A percentile compares a stretch with the other conserved stretches of the same genome.
Conservation (phyloP, 2,329 filamentous ascomycete genomes). For the Beauveria pseudobassiana region DNA sequence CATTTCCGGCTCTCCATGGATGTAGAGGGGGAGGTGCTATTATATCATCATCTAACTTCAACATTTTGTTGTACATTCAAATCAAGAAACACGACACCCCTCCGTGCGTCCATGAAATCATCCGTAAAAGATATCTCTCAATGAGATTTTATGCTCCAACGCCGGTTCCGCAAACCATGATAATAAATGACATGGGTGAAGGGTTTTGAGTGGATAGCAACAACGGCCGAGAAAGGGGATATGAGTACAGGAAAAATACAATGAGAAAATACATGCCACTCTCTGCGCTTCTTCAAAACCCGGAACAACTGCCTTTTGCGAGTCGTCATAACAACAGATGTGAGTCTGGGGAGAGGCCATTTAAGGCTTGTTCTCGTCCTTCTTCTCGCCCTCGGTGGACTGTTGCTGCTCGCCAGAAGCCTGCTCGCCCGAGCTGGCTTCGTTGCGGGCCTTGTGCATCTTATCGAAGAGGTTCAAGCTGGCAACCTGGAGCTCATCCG, state of each 20-base stretch:
- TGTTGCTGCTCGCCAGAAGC: constrained; percentile 36
- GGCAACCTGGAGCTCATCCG: constrained; percentile 92
- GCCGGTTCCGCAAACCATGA: constrained; percentile 39
- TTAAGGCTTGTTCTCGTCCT: constrained; percentile 65
- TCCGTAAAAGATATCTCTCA: constrained; percentile 30
- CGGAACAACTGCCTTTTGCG: constrained; percentile 7
- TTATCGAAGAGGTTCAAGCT: constrained; percentile 98
- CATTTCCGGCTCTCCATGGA: constrained; percentile 12
- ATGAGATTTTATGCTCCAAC: constrained; percentile 46
- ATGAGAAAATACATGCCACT: constrained; percentile 27
- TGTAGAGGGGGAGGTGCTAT: constrained; percentile 51
- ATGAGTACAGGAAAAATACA: constrained; percentile 47
- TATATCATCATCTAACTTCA: constrained; percentile 37
- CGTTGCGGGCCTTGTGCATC: constrained; percentile 93
- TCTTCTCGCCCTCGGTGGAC: constrained; percentile 65
- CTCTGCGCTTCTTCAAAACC: constrained; percentile 27
- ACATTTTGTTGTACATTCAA: constrained; percentile 29
- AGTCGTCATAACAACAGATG: constrained; percentile 20
- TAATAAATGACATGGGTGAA: constrained; percentile 39
- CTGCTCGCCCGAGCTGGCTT: constrained; percentile 50
- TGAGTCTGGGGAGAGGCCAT: constrained; percentile 19
- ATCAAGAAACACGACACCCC: constrained; percentile 28
- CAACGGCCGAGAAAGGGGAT: constrained; percentile 27
- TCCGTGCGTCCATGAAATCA: constrained; percentile 37
- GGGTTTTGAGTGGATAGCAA: constrained; percentile 28